Conservation (phyloP, 1,139 yeast species). For the Sugiyamaella japonica region DNA sequence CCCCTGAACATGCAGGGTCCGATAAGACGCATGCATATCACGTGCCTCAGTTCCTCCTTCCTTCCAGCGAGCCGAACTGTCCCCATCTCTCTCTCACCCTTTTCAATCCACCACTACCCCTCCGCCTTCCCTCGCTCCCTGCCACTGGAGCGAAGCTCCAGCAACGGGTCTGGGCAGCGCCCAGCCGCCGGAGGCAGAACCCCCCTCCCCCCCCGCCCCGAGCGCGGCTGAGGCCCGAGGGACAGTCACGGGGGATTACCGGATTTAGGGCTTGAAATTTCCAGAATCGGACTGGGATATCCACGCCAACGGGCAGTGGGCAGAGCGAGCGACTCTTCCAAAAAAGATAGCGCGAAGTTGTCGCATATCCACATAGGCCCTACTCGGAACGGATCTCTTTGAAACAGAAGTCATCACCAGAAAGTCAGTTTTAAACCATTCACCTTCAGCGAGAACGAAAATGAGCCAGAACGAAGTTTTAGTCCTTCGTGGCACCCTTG, state of each 20-base stretch:
- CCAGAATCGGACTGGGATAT: constrained; percentile 1
- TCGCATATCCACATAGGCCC: background rate
- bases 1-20: too few species aligned
- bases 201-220: background rate
- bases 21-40: too few species aligned
- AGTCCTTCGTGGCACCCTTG: constrained; percentile 99
- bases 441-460: constrained; percentile 9
- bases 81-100: background rate
- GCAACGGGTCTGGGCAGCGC: background rate
- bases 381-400: constrained; percentile 4
- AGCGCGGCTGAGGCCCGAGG: too few species aligned
- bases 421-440: constrained; percentile 5
- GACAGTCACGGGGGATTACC: constrained; percentile 1
- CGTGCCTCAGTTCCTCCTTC: background rate
- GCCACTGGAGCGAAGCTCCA: background rate
- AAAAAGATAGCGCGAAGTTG: background rate
- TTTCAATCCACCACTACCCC: too few species aligned
- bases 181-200: constrained; percentile 1
- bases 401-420: constrained; percentile 2
- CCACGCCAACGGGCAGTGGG: background rate
- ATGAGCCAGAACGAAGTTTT: constrained; percentile 69
- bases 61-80: background rate
- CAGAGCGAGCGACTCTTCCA: constrained; percentile 6
- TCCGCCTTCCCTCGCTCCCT: too few species aligned
- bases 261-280: background rate